Evolutionary conservation across 1,139 yeast species (phyloP), one percentile per base, ranked within the genome.

Genomic region (Wickerhamomyces sp.): DNA sequence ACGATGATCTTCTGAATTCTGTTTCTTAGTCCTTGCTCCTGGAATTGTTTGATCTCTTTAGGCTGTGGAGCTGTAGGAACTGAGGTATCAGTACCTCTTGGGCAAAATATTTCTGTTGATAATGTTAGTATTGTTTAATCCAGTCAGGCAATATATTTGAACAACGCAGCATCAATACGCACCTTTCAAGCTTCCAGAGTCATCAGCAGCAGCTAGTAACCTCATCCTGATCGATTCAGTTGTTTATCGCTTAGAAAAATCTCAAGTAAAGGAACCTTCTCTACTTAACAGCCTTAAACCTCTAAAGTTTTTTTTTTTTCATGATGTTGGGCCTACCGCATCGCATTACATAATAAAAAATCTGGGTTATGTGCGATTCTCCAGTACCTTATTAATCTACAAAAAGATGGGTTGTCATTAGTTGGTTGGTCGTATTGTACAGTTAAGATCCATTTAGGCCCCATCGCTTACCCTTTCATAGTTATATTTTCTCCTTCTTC

Each of bases 71-170:
- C 81, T 43, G 73, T 76, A 57, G 79, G 77, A 44, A 72, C 71
- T 6, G 91, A 82, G 7, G 91, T 84, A 56, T 85, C 89, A 0
- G 88, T 81, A 0, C 89, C 89, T 46, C 72, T 68, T 34, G 66
- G 59, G 54, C 84, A 83, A 7, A 70, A 58, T 11, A 83, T 68
- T 58, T 81, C 86, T 60, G 32, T 33, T 31, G 23, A 27, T 10
- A 26, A 13, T 10, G 43, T 41, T 42, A 41, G 43, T 41, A 37
- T 9, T 26, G 14, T 10, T n/a, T 7, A 10, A 11, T 10, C n/a
- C 14, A 7, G 6, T 6, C 14, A 5, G 14, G 13, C 4, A 18
- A 5, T 4, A 5, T 5, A 18, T 18, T 18, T 13, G 4, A 11
- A 34, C 9, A 2, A 34, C 8, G 11, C n/a, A 4, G 3, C 9